Base-by-base conservation (phyloP, 1,284 basidiomycete genomes). In the Ceratobasidium sp. region DNA sequence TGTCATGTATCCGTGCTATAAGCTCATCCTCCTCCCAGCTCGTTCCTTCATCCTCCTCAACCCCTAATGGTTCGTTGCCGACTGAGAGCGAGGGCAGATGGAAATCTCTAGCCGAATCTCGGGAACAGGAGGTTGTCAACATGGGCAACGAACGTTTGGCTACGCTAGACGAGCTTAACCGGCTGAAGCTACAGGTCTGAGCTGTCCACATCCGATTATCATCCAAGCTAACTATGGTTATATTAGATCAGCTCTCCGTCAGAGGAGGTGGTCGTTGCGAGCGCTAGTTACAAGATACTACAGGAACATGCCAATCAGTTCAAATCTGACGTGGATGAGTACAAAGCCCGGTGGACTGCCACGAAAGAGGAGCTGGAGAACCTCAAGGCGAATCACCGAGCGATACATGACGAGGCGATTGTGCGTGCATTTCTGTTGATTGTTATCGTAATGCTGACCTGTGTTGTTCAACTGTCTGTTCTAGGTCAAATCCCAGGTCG, bases 231-330 rank as follows among this genome's bases (percentile, higher is more conserved):
- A 62, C 31, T 11, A 14, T 27, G n/a, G 31, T 43, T 56, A 19
- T 24, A 53, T 51, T 41, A 90, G 89, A 69, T 84, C 27, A 85
- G 82, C 77, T 77, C 82, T 1, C 84, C 86, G 3, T 81, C 87
- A 2, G 81, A 83, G 39, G 85, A 87, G 16, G 77, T 82, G 19
- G 81, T 90, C 39, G 77, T 76, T 34, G 84, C 87, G 76, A 85
- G 85, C 8, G 81, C 83, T 1, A 81, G 85, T 59, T 90, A 88
- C 79, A 86, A 85, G 77, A 78, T 83, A 14, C 80, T 91, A 7
- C 75, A 84, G 37, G 82, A 86, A 31, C 85, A 86, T 59, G 81
- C 79, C 9, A 62, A 53, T 46, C 59, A 71, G 31, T 68, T 76
- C 49, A 74, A 76, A 29, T 51, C 81, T 19, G 78, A 81, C 0